Evolutionary conservation across 1,284 basidiomycete species (phyloP), one percentile per base, ranked within the genome.

Genomic region (Vanrija sp.): DNA sequence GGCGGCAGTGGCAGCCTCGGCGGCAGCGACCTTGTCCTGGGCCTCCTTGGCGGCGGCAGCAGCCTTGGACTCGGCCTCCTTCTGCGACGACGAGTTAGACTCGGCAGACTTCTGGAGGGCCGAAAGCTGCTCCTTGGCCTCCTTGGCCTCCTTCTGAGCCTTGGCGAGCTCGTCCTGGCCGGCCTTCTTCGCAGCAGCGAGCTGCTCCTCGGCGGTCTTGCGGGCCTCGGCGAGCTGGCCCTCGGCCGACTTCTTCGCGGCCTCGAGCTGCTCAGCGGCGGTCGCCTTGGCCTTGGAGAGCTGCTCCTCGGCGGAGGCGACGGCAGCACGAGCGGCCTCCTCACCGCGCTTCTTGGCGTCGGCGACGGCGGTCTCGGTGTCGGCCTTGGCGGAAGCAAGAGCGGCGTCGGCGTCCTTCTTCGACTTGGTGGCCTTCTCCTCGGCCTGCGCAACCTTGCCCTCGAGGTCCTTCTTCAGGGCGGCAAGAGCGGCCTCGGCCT

Each of bases 201-300:
- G 40, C 40, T 42, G n/a, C 7, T 42, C 40, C 7, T n/a, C 40
- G 40, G 40, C 19, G 19, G 40, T n/a, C 40, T 42, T 42, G n/a
- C 19, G n/a, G 19, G 40, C 40, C 10, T n/a, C 40, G 2, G 65
- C 44, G 10, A 71, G 38, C 1, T 51, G 39, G 5, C 58, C 52
- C 5, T 60, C 58, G 28, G 67, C 64, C 2, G 55, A 47, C n/a
- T 61, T 52, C n/a, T 54, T 51, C 9, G 64, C 43, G 6, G 68
- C 51, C 25, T 64, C 57, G 19, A 68, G 43, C 49, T 70, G 66
- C 14, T 61, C 58, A 16, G 46, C 16, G 39, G 68, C 65, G 16
- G 66, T 61, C 18, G 52, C 46, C 3, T 55, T 34, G 23, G 63
- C 49, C 43, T 65, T 60, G 1, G 51, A 16, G 28, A 55, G 60